These are phyloP conservation scores for Mycogone perniciosa DNA, from an alignment of 2,329 filamentous ascomycete genomes.

Conservation along the genomic window DNA sequence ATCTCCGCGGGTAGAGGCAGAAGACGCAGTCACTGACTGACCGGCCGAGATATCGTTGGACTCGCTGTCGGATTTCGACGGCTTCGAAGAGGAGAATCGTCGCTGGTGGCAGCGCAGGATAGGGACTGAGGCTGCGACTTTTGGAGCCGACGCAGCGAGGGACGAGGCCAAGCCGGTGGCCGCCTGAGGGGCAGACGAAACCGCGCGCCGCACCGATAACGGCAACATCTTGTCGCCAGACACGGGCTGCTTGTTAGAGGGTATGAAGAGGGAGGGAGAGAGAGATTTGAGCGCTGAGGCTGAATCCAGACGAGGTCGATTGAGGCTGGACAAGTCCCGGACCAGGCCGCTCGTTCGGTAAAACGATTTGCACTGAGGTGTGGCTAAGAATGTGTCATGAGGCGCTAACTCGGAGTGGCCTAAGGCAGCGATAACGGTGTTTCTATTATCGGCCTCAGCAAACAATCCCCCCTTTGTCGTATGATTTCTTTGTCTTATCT, in stretches of 20 bases:
- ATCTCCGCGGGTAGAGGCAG: constrained; percentile 34
- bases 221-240: constrained; percentile 43
- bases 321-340: constrained; percentile 30
- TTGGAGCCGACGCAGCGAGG: constrained; percentile 36
- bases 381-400: constrained; percentile 8
- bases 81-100: constrained; percentile 55
- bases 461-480: too few relatives aligned
- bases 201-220: constrained; percentile 50
- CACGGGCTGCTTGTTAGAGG: constrained; percentile 10
- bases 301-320: constrained; percentile 29
- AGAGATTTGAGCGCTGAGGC: constrained; percentile 20
- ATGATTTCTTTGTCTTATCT: too few relatives aligned
- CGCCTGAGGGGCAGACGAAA: constrained; percentile 40
- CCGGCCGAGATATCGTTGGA: constrained; percentile 44
- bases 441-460: too few relatives aligned
- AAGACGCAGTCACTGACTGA: constrained; percentile 43
- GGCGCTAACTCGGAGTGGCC: constrained; percentile 21
- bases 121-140: constrained; percentile 29
- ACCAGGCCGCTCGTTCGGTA: constrained; percentile 30
- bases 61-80: constrained; percentile 54
- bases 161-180: constrained; percentile 36
- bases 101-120: constrained; percentile 42
- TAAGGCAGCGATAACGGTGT: constrained; percentile 28
- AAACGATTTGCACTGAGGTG: constrained; percentile 26
- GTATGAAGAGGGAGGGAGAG: constrained; percentile 14